Evolutionary conservation across 108 stramenopile genomes (phyloP).

Genomic region (Nitzschia sp.): DNA sequence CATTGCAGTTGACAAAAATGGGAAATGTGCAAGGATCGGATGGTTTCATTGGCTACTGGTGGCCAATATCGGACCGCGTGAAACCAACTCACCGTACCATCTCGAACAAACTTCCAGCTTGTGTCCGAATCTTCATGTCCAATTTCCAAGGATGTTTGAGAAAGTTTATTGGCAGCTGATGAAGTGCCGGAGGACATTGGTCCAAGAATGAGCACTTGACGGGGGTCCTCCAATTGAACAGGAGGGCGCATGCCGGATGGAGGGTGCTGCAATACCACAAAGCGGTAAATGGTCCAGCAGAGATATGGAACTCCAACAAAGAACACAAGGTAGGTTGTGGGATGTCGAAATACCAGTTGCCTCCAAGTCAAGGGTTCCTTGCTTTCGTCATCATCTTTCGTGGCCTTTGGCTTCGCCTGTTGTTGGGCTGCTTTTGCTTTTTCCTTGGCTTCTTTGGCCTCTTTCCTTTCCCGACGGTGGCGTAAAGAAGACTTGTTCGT

Average conservation of each 20-base stretch:
- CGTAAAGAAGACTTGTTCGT: too few relatives aligned
- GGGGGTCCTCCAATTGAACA: constrained; percentile 21
- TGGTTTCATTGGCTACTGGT: constrained; percentile 6
- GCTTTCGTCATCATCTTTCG: not conserved
- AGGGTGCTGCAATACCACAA: constrained; percentile 16
- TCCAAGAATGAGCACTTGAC: constrained; percentile 68
- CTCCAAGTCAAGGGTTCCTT: not conserved
- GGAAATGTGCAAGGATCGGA: constrained; percentile 27
- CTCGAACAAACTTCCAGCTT: constrained; percentile 39
- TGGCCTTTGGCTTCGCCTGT: not conserved
- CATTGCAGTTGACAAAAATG: constrained; percentile 41
- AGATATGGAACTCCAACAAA: constrained; percentile 24
- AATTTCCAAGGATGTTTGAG: constrained; percentile 33
- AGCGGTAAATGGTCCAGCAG: not conserved
- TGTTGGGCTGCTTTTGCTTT: too few relatives aligned
- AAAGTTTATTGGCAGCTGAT: constrained; percentile 24
- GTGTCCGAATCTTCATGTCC: constrained; percentile 42
- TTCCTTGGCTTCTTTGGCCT: too few relatives aligned
- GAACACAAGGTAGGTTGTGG: constrained; percentile 4
- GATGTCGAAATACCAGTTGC: constrained; percentile 1
- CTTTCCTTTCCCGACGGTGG: too few relatives aligned
- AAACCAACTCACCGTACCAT: constrained; percentile 52
- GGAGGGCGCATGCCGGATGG: not conserved
- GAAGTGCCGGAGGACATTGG: constrained; percentile 39
- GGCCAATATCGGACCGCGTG: constrained; percentile 39